Conservation (phyloP, 2,329 filamentous ascomycete species). For the Grosmannia clavigera region DNA sequence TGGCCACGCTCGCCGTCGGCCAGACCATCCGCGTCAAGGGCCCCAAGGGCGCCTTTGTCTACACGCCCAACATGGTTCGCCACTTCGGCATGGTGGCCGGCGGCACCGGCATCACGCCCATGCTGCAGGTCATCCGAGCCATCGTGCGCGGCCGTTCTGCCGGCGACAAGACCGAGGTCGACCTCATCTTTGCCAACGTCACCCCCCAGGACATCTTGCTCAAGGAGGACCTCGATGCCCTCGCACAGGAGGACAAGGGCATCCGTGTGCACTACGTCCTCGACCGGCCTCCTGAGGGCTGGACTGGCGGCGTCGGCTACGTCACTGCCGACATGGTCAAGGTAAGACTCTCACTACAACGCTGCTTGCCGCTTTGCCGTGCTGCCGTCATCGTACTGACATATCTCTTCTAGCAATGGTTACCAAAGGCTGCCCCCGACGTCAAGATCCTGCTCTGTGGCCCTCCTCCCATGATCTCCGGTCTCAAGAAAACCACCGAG, state of each 20-base stretch:
- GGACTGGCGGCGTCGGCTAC: conserved; percentile 88
- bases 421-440: conserved; percentile 72
- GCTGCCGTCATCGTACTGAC: not conserved
- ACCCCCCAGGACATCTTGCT: conserved; percentile 85
- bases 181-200: conserved; percentile 96
- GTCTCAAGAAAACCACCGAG: conserved; percentile 93
- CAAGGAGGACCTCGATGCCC: conserved; percentile 75
- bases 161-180: conserved; percentile 78
- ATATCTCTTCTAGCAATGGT: conserved; percentile 43
- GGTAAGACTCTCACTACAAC: conserved; percentile 20
- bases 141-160: conserved; percentile 64
- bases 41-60: conserved; percentile 96
- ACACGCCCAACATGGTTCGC: conserved; percentile 91
- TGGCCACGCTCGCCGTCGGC: conserved; percentile 71
- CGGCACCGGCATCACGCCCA: conserved; percentile 94
- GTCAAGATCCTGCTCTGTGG: conserved; percentile 93
- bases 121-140: conserved; percentile 91
- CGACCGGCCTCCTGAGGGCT: conserved; percentile 86
- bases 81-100: conserved; percentile 98
- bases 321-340: conserved; percentile 94
- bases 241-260: conserved; percentile 63
- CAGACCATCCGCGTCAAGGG: conserved; percentile 83
- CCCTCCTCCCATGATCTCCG: conserved; percentile 90
- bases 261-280: conserved; percentile 91
- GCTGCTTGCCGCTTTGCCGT: not conserved